Evolutionary conservation across 2,329 filamentous ascomycete genomes (phyloP), one percentile per base, ranked within the genome.

Genomic region (Fusarium proliferatum): DNA sequence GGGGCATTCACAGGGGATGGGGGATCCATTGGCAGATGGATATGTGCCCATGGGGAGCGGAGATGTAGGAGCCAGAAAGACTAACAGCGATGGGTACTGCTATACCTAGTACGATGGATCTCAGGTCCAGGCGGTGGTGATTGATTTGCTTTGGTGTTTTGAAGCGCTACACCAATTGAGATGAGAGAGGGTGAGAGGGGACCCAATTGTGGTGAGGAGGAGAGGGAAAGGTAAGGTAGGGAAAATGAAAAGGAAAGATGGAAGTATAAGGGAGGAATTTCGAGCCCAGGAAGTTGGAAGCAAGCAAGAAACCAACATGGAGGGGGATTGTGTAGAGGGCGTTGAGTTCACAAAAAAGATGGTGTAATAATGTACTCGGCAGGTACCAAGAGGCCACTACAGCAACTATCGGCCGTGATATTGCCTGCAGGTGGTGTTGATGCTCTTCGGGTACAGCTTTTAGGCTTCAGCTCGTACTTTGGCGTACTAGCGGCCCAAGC

Each of bases 401-500:
- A 64, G 41, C 60, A 51, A 67, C 60, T 65, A 30, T 61, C 36
- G 36, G 36, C 62, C 46, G 49, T 61, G 71, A 70, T 64, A 57
- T 42, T 30, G 41, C 51, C 56, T 52, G 26, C 26, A 28, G 26
- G 26, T 28, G 48, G 67, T 66, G 60, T 64, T 74, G 68, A 63
- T 66, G 68, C 61, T 66, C 56, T 68, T 59, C 33, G 17, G 58
- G 72, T 67, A 74, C 72, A 70, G 67, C 65, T 69, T 64, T 58
- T 53, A 69, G 65, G 66, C 65, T 59, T 64, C 59, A 69, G 67
- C 59, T 64, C 45, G 65, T 69, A 69, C 45, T 64, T 45, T 65
- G 45, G 60, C 52, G 71, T 69, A 71, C 75, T 77, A 77, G 72
- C 26, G 51, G 68, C 65, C 73, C 62, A 67, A 76, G 73, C 75